phyloP scores from a whole-genome alignment of 1,284 basidiomycete genomes.

The Apiotrichum mycotoxinovorans region DNA sequence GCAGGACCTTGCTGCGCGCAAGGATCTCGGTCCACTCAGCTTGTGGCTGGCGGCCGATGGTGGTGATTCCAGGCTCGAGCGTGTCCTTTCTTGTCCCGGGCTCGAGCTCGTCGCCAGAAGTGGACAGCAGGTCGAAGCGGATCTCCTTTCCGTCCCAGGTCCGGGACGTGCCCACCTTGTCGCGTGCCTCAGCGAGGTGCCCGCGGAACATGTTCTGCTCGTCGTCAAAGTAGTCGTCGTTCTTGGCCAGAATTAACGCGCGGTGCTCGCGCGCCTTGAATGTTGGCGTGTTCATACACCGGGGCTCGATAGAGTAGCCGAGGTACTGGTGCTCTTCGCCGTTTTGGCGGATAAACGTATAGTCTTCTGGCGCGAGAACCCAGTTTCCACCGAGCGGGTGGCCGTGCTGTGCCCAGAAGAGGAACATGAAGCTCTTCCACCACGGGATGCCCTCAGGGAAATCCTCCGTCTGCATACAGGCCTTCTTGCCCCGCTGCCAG shows the following conservation, averaged over 20 bases:
- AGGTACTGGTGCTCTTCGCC: slow-evolving; percentile 38
- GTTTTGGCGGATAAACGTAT: slow-evolving; percentile 10
- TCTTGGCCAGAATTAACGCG: slow-evolving; percentile 48
- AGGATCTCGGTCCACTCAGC: slow-evolving; percentile 11
- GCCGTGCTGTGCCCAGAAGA: slow-evolving; percentile 36
- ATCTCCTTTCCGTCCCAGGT: slow-evolving; percentile 9
- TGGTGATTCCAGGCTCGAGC: slow-evolving; percentile 8
- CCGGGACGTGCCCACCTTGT: slow-evolving; percentile 1
- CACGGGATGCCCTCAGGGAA: slow-evolving; percentile 38
- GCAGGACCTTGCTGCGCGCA: slow-evolving; percentile 12
- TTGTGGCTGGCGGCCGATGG: slow-evolving; percentile 8
- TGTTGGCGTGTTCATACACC: slow-evolving; percentile 24
- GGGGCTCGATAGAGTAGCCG: slow-evolving; percentile 48
- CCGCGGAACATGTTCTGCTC: slow-evolving; percentile 6
- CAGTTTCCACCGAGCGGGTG: slow-evolving; percentile 39
- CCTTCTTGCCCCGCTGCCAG: slow-evolving; percentile 17
- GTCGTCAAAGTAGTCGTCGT: slow-evolving; percentile 34
- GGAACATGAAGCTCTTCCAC: slow-evolving; percentile 43
- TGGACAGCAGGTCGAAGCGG: slow-evolving; percentile 29
- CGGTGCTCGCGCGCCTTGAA: slow-evolving; percentile 32
- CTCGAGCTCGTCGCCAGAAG: slow-evolving; percentile 20
- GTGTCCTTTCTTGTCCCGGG: not conserved
- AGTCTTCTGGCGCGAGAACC: slow-evolving; percentile 47
- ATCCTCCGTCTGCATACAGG: slow-evolving; percentile 19
- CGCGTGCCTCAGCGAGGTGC: slow-evolving; percentile 5